phyloP scores from a whole-genome alignment of 768 basidiomycete species.

The Mycena epipterygia region DNA sequence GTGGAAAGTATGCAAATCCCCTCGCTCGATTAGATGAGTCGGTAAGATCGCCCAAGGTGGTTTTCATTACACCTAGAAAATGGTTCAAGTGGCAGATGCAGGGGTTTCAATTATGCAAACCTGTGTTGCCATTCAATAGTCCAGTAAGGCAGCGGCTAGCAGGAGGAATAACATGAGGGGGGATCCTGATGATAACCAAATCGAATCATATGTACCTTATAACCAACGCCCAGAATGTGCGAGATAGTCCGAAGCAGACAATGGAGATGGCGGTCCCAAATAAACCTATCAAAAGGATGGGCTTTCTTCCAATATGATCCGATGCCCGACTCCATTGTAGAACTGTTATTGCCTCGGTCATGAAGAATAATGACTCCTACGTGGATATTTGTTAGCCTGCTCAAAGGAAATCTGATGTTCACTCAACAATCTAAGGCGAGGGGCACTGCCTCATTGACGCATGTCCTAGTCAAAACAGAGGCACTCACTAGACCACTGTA shows the following conservation, averaged over 20 bases:
- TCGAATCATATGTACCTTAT: slow-evolving; percentile 56
- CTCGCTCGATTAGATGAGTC: slow-evolving; percentile 69
- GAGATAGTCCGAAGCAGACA: slow-evolving; percentile 73
- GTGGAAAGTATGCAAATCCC: slow-evolving; percentile 44
- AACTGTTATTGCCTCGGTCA: slow-evolving; percentile 67
- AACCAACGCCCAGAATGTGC: slow-evolving; percentile 66
- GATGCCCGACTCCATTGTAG: slow-evolving; percentile 77
- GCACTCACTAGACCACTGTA: slow-evolving; percentile 21
- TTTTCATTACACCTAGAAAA: slow-evolving; percentile 74
- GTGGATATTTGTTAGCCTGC: not conserved
- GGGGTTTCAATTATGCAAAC: slow-evolving; percentile 40
- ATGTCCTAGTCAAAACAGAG: not conserved
- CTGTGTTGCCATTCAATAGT: slow-evolving; percentile 76
- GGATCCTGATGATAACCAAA: not conserved
- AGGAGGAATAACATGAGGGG: not conserved
- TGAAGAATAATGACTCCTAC: slow-evolving; percentile 75
- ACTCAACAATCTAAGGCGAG: slow-evolving; percentile 52
- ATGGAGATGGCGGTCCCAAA: slow-evolving; percentile 67
- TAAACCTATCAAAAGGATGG: slow-evolving; percentile 68
- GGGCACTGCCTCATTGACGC: not conserved
- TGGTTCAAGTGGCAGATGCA: slow-evolving; percentile 2
- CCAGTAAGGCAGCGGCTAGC: slow-evolving; percentile 78
- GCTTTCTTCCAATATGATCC: slow-evolving; percentile 72
- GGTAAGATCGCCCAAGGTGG: slow-evolving; percentile 75
- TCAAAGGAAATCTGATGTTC: not conserved